Evolutionary conservation across 129 eudicot species (phyloP).

Genomic region (Flaveria robusta): DNA sequence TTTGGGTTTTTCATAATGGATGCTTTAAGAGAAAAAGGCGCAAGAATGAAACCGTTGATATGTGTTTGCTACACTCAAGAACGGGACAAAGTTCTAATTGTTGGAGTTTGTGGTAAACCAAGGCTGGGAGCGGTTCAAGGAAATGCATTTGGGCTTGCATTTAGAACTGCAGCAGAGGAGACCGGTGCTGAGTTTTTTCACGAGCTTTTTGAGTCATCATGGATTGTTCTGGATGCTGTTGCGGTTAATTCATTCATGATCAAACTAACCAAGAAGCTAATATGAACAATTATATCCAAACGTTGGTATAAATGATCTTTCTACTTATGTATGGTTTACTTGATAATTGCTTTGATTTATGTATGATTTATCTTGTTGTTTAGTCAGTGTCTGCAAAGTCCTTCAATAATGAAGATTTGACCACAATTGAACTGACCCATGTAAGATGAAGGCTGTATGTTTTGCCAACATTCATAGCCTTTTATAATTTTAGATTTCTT

Average conservation of each 20-base stretch:
- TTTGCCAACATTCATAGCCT: conserved; percentile 21
- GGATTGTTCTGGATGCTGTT: conserved; percentile 78
- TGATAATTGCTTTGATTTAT: neutral
- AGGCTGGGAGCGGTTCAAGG: conserved; percentile 90
- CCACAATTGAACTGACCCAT: conserved; percentile 27
- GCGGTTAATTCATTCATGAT: conserved; percentile 89
- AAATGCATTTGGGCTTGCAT: conserved; percentile 90
- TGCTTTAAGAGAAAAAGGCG: conserved; percentile 90
- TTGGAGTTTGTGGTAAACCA: conserved; percentile 92
- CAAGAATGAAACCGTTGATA: conserved; percentile 85
- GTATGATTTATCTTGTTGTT: conserved; percentile 27
- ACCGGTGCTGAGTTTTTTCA: conserved; percentile 83
- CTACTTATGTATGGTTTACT: neutral
- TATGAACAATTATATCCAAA: conserved; percentile 19
- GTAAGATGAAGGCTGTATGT: conserved; percentile 26
- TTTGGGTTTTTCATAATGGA: conserved; percentile 92
- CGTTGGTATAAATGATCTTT: conserved; percentile 11
- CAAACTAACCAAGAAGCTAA: conserved; percentile 73
- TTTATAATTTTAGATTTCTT: conserved; percentile 8
- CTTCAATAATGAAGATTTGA: conserved; percentile 30
- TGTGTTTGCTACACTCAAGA: conserved; percentile 84
- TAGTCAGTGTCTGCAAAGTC: conserved; percentile 34
- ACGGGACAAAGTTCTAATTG: conserved; percentile 65
- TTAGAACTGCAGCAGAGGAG: conserved; percentile 80
- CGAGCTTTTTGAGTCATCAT: conserved; percentile 93